Percentiles rank a stretch among this genome's conserved stretches.
phyloP scores from a whole-genome alignment of 768 basidiomycete genomes.

The Phylloporus sp. region DNA sequence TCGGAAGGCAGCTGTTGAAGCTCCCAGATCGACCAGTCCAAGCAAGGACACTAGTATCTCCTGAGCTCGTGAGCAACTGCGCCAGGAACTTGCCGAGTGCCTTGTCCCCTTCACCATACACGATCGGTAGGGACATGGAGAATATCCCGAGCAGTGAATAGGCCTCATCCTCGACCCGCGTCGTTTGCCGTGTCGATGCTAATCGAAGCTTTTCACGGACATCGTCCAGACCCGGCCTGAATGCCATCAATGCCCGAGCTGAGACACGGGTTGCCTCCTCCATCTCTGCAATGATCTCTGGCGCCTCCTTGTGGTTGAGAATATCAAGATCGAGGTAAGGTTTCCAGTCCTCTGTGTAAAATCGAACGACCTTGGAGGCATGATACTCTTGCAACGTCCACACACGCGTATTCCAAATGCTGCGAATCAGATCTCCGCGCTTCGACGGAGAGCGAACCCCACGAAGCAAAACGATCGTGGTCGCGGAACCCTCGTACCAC shows the following conservation, averaged over 20 bases:
- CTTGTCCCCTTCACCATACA: neutral
- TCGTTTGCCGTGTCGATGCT: slow-evolving; percentile 4
- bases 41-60: neutral
- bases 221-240: neutral
- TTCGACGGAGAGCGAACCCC: neutral
- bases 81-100: neutral
- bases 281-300: neutral
- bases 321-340: neutral
- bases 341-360: neutral
- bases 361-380: neutral
- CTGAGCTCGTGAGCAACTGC: neutral
- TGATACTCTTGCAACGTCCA: neutral
- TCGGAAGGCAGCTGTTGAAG: neutral
- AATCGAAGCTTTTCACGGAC: neutral
- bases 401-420: neutral
- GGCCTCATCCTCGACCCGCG: neutral
- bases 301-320: neutral
- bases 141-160: neutral
- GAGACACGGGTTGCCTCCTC: neutral
- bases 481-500: neutral
- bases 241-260: neutral
- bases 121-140: neutral
- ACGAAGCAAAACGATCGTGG: neutral
- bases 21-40: neutral
- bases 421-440: neutral